Evolutionary conservation across 2,329 filamentous ascomycete genomes (phyloP).

Genomic region (Stachybotrys chartarum): DNA sequence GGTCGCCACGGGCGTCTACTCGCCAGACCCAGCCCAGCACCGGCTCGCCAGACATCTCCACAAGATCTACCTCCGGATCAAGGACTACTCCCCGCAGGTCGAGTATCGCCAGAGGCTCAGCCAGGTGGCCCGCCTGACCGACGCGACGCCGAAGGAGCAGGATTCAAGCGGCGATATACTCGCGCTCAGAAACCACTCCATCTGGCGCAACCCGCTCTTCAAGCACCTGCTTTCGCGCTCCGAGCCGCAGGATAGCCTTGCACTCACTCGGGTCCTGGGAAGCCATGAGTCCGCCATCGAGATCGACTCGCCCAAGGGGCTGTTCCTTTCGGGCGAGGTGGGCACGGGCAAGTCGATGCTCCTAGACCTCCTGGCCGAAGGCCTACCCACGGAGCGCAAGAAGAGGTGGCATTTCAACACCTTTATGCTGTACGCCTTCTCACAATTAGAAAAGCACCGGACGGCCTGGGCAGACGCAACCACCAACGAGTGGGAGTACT

Average conservation of each 20-base stretch:
- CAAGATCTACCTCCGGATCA: constrained; percentile 66
- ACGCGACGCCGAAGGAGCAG: constrained; percentile 18
- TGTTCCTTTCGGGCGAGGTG: constrained; percentile 75
- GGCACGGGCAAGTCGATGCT: constrained; percentile 82
- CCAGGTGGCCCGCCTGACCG: constrained; percentile 46
- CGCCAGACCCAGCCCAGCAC: constrained; percentile 65
- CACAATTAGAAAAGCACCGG: constrained; percentile 62
- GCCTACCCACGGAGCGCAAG: constrained; percentile 66
- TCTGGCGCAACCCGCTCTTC: constrained; percentile 52
- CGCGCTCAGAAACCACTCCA: constrained; percentile 45
- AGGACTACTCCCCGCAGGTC: constrained; percentile 67
- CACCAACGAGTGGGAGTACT: constrained; percentile 43
- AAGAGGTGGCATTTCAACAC: constrained; percentile 77
- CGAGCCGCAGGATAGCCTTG: constrained; percentile 50
- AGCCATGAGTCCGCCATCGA: constrained; percentile 64
- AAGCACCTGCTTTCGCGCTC: constrained; percentile 50
- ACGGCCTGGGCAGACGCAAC: constrained; percentile 18
- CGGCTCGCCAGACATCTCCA: constrained; percentile 69
- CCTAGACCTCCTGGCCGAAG: constrained; percentile 74
- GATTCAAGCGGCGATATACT: constrained; percentile 28
- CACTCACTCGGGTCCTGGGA: constrained; percentile 62
- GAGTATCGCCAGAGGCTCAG: constrained; percentile 62
- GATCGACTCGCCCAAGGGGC: constrained; percentile 64
- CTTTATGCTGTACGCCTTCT: constrained; percentile 74
- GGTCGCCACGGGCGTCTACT: constrained; percentile 57